Evolutionary conservation across 805 yeast genomes (phyloP).

Genomic region (Barnettozyma pratensis): DNA sequence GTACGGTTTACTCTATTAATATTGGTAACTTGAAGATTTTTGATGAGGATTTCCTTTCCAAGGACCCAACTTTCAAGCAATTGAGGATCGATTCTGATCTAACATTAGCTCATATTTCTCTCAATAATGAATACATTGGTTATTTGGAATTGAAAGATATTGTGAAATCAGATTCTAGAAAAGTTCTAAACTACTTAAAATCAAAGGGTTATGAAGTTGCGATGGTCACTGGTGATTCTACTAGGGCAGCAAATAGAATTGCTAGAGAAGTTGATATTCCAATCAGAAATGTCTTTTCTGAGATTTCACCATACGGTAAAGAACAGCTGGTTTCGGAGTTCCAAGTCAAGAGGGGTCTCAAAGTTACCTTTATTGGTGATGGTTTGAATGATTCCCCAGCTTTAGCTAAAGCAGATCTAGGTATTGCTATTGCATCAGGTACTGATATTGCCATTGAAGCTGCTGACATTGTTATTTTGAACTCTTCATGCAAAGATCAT

Average conservation of each 20-base stretch:
- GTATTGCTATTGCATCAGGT: constrained; percentile 88
- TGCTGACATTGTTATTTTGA: constrained; percentile 83
- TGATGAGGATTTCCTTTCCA: constrained; percentile 10
- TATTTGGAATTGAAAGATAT: constrained; percentile 62
- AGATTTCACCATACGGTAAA: constrained; percentile 73
- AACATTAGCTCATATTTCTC: constrained; percentile 51
- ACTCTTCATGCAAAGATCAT: constrained; percentile 22
- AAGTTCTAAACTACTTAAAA: constrained; percentile 51
- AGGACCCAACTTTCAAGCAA: constrained; percentile 9
- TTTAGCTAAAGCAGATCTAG: constrained; percentile 78
- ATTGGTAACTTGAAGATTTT: constrained; percentile 46
- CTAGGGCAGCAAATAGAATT: constrained; percentile 53
- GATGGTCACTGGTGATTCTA: constrained; percentile 87
- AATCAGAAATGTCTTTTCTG: constrained; percentile 59
- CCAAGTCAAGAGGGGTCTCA: constrained; percentile 35
- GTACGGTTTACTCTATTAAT: constrained; percentile 29
- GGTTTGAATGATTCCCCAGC: constrained; percentile 99
- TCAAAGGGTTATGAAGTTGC: constrained; percentile 57
- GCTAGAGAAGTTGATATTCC: constrained; percentile 69
- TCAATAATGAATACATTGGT: constrained; percentile 59
- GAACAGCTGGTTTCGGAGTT: constrained; percentile 57
- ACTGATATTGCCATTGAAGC: constrained; percentile 96
- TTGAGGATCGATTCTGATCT: constrained; percentile 28
- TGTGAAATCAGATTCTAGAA: constrained; percentile 58
- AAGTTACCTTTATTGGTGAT: constrained; percentile 90